Conservation (phyloP, 2,329 filamentous ascomycete species). For the Microcyclospora pomicola region DNA sequence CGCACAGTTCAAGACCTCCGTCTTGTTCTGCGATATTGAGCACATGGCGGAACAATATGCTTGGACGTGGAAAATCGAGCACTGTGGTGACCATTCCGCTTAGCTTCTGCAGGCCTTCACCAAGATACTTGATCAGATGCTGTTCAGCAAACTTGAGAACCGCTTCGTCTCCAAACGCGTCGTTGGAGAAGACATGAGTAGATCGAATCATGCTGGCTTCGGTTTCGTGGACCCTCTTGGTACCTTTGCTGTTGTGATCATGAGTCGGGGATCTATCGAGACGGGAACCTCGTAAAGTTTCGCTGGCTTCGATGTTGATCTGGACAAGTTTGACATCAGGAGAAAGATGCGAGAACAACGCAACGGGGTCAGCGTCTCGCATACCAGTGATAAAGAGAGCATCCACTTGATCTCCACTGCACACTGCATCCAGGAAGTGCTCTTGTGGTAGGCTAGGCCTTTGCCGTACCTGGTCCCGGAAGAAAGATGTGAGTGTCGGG, state of each 20-base stretch:
- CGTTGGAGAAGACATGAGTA: slow-evolving; percentile 39
- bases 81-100: slow-evolving; percentile 36
- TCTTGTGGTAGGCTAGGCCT: slow-evolving; percentile 37
- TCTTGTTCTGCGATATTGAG: slow-evolving; percentile 41
- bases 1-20: slow-evolving; percentile 38
- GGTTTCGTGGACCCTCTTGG: slow-evolving; percentile 1
- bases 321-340: slow-evolving; percentile 41
- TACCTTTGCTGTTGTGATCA: slow-evolving; percentile 5
- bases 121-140: slow-evolving; percentile 33
- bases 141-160: slow-evolving; percentile 1
- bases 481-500: slow-evolving; percentile 38
- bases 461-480: slow-evolving; percentile 29
- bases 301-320: slow-evolving; percentile 32
- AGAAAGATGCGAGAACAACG: slow-evolving; percentile 41
- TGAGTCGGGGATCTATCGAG: slow-evolving; percentile 22
- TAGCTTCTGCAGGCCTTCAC: slow-evolving; percentile 34
- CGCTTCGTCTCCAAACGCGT: slow-evolving; percentile 27
- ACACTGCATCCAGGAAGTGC: slow-evolving; percentile 37
- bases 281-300: slow-evolving; percentile 21
- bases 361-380: slow-evolving; percentile 46
- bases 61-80: slow-evolving; percentile 37
- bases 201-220: slow-evolving; percentile 17
- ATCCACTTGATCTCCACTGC: slow-evolving; percentile 30
- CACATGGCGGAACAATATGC: slow-evolving; percentile 45
- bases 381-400: slow-evolving; percentile 50